A percentile compares a stretch with the other conserved stretches of the same genome.
Evolutionary conservation across 345 rosid genomes (phyloP).

Genomic region (Moringa oleifera): DNA sequence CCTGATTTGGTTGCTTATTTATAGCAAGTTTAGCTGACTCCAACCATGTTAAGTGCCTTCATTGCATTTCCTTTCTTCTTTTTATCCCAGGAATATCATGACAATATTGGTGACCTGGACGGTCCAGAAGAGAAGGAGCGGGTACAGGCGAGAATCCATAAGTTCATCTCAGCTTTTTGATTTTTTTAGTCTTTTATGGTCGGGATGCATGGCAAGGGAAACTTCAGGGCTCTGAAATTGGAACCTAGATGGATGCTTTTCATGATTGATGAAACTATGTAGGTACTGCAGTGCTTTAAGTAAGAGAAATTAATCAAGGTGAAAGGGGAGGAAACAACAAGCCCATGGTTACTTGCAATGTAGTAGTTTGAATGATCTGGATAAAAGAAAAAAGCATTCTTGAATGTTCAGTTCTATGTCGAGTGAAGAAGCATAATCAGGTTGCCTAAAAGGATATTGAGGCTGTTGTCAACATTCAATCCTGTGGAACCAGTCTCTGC

Average conservation of each 20-base stretch:
- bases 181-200: constrained; percentile 1
- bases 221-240: neutral
- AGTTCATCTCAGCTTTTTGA: constrained; percentile 69
- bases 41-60: too few relatives aligned
- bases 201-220: neutral
- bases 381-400: neutral
- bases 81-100: constrained; percentile 70
- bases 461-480: too few relatives aligned
- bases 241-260: neutral
- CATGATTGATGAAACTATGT: neutral
- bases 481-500: too few relatives aligned
- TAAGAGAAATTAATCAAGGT: neutral
- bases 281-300: neutral
- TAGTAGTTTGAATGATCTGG: too few relatives aligned
- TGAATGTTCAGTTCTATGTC: neutral
- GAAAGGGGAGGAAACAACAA: neutral
- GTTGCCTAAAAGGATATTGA: too few relatives aligned
- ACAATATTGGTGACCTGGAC: constrained; percentile 88
- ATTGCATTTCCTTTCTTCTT: neutral
- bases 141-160: constrained; percentile 61
- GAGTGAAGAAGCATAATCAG: too few relatives aligned
- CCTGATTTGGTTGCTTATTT: too few relatives aligned
- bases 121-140: constrained; percentile 94
- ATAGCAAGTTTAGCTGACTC: too few relatives aligned
- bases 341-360: too few relatives aligned